A percentile compares a stretch with the other conserved stretches of the same genome.
phyloP scores from a whole-genome alignment of 805 yeast genomes.

The Deakozyma indianensis region DNA sequence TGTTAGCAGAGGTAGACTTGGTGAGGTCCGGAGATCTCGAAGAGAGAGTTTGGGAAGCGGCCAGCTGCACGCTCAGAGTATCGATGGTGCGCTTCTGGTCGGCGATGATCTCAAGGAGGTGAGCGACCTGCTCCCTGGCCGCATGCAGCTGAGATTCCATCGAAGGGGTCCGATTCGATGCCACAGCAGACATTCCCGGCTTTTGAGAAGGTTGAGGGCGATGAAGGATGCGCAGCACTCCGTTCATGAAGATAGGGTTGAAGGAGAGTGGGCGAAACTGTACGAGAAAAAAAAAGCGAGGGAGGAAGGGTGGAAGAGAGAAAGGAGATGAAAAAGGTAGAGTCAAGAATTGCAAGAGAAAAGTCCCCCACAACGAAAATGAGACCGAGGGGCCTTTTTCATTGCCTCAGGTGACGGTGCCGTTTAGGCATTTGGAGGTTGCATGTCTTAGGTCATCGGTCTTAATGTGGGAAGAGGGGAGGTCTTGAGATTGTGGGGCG shows the following conservation, averaged over 20 bases:
- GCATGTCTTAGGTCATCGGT: neutral
- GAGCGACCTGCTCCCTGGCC: neutral
- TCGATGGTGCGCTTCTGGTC: neutral
- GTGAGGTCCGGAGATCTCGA: neutral
- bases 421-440: neutral
- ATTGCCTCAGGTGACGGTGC: neutral
- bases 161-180: neutral
- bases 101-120: neutral
- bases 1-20: neutral
- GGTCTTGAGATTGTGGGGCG: neutral
- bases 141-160: neutral
- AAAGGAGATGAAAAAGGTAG: no score
- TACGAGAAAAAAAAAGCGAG: no score
- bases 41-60: neutral
- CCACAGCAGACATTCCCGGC: no score
- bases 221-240: no score
- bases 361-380: no score
- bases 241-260: no score
- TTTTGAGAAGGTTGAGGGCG: no score
- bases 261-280: no score
- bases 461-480: neutral
- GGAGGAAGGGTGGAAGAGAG: no score
- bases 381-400: no score
- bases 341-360: no score
- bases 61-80: neutral